phyloP scores from a whole-genome alignment of 495 filamentous ascomycete species.

The Melanomma pulvis-pyrius region DNA sequence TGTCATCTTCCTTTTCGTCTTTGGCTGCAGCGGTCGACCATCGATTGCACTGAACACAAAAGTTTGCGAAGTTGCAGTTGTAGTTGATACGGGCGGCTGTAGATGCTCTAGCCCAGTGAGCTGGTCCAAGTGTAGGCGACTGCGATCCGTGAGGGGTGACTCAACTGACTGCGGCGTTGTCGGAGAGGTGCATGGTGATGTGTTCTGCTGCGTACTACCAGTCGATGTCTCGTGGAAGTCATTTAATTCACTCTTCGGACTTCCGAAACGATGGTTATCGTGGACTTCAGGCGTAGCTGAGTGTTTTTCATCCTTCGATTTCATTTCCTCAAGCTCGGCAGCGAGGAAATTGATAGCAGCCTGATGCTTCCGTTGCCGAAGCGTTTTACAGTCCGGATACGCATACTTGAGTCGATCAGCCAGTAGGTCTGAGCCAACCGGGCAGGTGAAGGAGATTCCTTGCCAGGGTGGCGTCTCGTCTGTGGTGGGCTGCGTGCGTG shows the following conservation, averaged over 20 bases:
- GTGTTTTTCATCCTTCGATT: background rate
- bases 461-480: conserved; percentile 12
- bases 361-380: conserved; percentile 15
- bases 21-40: conserved; percentile 4
- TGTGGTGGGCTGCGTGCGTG: background rate
- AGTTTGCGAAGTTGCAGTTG: background rate
- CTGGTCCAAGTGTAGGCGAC: background rate
- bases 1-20: conserved; percentile 17
- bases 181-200: background rate
- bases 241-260: background rate
- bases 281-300: background rate
- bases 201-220: background rate
- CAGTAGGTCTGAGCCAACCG: conserved; percentile 14
- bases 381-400: conserved; percentile 7
- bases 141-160: background rate
- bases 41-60: conserved; percentile 5
- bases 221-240: background rate
- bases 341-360: conserved; percentile 14
- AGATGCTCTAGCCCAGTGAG: background rate
- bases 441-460: background rate
- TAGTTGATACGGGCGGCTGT: background rate
- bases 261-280: background rate
- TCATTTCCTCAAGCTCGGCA: conserved; percentile 3
- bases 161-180: background rate
- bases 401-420: conserved; percentile 9